These are phyloP conservation scores for Dendrobium huoshanense DNA, from an alignment of 106 monocot genomes.

Conservation along the genomic window DNA sequence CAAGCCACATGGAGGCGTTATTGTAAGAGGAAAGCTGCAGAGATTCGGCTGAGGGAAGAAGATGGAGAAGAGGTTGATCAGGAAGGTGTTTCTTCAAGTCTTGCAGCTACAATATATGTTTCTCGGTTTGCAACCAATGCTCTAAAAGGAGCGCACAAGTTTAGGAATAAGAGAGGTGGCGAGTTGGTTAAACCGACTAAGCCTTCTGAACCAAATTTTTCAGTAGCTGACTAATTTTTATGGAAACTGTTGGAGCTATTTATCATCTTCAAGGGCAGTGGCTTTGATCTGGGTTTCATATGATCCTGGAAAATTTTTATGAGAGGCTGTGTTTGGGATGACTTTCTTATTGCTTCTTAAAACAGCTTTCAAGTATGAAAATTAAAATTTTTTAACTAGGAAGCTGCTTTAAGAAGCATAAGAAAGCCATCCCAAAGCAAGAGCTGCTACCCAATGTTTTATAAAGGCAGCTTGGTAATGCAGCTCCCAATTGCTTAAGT, in stretches of 20 bases:
- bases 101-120: constrained; percentile 46
- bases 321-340: too few species aligned
- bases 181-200: constrained; percentile 23
- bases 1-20: constrained; percentile 77
- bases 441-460: too few species aligned
- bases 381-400: too few species aligned
- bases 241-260: too few species aligned
- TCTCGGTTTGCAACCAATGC: constrained; percentile 70
- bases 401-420: too few species aligned
- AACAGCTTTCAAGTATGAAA: too few species aligned
- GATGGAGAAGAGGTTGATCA: constrained; percentile 8
- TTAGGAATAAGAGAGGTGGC: constrained; percentile 22
- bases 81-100: constrained; percentile 18
- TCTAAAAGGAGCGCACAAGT: constrained; percentile 36
- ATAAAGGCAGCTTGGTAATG: neutral
- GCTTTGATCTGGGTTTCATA: too few species aligned
- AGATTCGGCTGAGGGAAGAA: constrained; percentile 38
- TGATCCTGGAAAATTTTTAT: neutral
- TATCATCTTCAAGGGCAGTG: too few species aligned
- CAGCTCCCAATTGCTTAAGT: too few species aligned
- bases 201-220: constrained; percentile 45
- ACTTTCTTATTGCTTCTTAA: too few species aligned
- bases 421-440: too few species aligned
- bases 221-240: constrained; percentile 18
- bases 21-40: constrained; percentile 40